These are phyloP conservation scores for Penicillium tannophilum DNA, from an alignment of 495 filamentous ascomycete genomes.

Conservation along the genomic window DNA sequence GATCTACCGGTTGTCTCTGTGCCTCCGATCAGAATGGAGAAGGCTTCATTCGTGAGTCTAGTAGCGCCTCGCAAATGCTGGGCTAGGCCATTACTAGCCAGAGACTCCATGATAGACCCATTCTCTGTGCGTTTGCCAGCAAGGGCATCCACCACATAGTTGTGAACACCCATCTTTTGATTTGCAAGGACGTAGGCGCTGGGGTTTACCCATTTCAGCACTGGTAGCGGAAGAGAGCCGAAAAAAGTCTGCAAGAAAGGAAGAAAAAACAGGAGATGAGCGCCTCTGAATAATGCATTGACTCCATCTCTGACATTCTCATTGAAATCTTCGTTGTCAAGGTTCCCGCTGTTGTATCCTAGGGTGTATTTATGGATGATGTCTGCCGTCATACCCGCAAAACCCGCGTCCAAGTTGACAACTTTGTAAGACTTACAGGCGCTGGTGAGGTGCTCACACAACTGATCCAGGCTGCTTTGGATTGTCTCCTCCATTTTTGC, in stretches of 20 bases:
- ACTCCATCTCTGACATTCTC: conserved; percentile 26
- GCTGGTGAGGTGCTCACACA: conserved; percentile 14
- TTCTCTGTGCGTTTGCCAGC: conserved; percentile 5
- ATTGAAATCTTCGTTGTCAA: conserved; percentile 31
- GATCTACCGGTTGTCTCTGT: conserved; percentile 42
- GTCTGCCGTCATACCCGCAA: conserved; percentile 28
- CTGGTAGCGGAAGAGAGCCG: not conserved
- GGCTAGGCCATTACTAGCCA: conserved; percentile 17
- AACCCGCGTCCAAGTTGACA: conserved; percentile 27
- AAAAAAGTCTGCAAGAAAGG: not conserved
- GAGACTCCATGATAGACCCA: conserved; percentile 13
- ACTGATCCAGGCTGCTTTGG: conserved; percentile 19
- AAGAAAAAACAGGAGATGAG: conserved; percentile 25
- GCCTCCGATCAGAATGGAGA: conserved; percentile 41
- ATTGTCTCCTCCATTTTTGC: conserved; percentile 19
- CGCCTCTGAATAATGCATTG: conserved; percentile 19
- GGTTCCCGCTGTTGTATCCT: conserved; percentile 24
- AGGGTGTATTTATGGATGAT: conserved; percentile 32
- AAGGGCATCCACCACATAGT: conserved; percentile 5
- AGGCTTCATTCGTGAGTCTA: conserved; percentile 43
- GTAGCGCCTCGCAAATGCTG: conserved; percentile 17
- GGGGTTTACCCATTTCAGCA: conserved; percentile 10
- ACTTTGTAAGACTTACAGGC: conserved; percentile 17
- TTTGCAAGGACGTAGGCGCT: conserved; percentile 13
- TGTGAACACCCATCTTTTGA: conserved; percentile 18